Evolutionary conservation across 495 filamentous ascomycete genomes (phyloP), one percentile per base, ranked within the genome.

Genomic region (Diplogelasinospora grovesii): DNA sequence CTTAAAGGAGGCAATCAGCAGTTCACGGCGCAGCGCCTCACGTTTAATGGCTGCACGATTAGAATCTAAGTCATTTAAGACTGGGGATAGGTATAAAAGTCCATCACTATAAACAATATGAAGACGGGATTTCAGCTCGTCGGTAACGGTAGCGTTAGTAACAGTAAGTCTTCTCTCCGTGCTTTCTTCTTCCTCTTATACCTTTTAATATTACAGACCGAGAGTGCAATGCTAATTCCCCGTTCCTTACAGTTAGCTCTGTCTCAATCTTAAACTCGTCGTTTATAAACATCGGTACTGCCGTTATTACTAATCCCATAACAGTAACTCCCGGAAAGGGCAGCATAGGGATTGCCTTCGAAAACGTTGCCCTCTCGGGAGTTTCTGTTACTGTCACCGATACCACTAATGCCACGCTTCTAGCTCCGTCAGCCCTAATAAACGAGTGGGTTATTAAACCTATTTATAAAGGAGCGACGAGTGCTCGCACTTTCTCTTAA

Each of bases 51-150:
- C 53, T 90, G 85, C 63, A 70, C 83, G 41, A 94, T 86, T 8
- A 86, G 83, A 24, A 77, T 94, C 26, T 86, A 74, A 64, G 79
- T 86, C 78, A 86, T 89, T 67, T 94, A 86, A 87, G 81, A 88
- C 57, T 93, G 86, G 88, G 73, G 80, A 8, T 96, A 85, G 81
- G 78, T 77, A 32, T 77, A 88, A 65, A 85, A 89, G 55, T 81
- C 73, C 9, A 50, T 93, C 18, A 70, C 62, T 1, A 82, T 95
- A 68, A 82, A 83, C 53, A 81, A 84, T 59, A 86, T 85, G 61
- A 62, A 68, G 8, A 64, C 86, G 45, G 85, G 82, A 31, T 70
- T 93, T 35, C 14, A 83, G 88, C 56, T 85, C 92, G 72, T 75
- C 81, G 18, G 76, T 71, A 34, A 59, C 49, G 18, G 54, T 62